Evolutionary conservation across 1,284 basidiomycete genomes (phyloP).

Genomic region (Papiliotrema nemorosa): DNA sequence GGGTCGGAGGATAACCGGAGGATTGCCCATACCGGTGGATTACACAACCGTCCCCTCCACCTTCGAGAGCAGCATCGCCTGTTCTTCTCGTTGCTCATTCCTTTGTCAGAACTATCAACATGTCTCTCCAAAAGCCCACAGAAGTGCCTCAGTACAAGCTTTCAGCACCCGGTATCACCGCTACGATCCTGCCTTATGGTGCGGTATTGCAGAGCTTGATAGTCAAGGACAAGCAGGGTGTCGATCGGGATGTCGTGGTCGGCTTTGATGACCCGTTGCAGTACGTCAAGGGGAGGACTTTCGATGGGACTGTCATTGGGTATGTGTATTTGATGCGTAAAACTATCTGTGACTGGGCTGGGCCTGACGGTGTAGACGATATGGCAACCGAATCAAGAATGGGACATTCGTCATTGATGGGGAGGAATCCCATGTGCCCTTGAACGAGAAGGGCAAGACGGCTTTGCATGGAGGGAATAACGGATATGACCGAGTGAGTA

Average conservation of each 20-base stretch:
- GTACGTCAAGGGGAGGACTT: conserved; percentile 1
- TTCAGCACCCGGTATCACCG: not conserved
- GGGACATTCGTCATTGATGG: conserved; percentile 3
- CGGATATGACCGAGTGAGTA: conserved; percentile 1
- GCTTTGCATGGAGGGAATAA: conserved; percentile 3
- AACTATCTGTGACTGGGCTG: not conserved
- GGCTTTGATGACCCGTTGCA: conserved; percentile 2
- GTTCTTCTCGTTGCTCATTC: no score
- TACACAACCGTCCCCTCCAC: no score
- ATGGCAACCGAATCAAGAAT: conserved; percentile 1
- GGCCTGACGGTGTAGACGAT: not conserved
- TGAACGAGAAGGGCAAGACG: conserved; percentile 2
- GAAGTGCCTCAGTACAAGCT: not conserved
- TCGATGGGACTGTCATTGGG: conserved; percentile 5
- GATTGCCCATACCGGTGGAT: no score
- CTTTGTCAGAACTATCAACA: no score
- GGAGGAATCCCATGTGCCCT: not conserved
- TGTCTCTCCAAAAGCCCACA: no score
- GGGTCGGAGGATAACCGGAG: no score
- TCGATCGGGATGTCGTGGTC: not conserved
- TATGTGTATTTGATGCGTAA: not conserved
- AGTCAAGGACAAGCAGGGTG: conserved; percentile 2
- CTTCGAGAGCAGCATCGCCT: no score
- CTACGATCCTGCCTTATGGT: conserved; percentile 2
- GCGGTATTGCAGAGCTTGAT: not conserved